phyloP scores from a whole-genome alignment of 139 green algal species.

The Chlorella sorokiniana region DNA sequence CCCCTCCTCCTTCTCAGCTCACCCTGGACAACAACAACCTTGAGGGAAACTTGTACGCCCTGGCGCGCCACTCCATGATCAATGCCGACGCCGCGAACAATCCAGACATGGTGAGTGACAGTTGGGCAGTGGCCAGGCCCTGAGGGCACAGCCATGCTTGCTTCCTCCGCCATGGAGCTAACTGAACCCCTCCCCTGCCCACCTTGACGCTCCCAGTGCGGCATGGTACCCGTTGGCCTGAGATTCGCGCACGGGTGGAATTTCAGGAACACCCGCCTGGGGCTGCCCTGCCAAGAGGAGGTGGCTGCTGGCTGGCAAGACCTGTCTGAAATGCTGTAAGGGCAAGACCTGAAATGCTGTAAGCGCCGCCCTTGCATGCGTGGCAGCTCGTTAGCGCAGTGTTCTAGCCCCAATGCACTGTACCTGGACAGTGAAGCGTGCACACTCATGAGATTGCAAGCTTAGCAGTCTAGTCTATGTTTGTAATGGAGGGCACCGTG shows the following conservation, averaged over 20 bases:
- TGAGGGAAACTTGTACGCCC: conserved; percentile 43
- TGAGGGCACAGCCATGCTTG: background rate
- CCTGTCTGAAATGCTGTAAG: conserved; percentile 18
- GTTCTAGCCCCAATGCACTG: no score
- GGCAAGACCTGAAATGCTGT: no score
- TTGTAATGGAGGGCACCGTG: no score
- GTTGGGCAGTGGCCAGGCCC: background rate
- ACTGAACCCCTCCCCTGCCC: background rate
- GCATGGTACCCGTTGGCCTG: conserved; percentile 52
- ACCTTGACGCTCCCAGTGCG: conserved; percentile 22
- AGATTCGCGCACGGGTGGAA: conserved; percentile 58
- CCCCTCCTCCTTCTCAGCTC: background rate
- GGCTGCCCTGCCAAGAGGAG: conserved; percentile 52
- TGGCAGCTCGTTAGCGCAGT: no score
- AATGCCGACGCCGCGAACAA: conserved; percentile 38
- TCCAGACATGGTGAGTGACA: conserved; percentile 25
- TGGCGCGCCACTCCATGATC: conserved; percentile 32
- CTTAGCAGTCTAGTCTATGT: no score
- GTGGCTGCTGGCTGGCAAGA: conserved; percentile 15
- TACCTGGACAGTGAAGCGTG: no score
- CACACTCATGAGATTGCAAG: no score
- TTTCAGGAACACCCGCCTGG: conserved; percentile 38
- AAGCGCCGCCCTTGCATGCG: no score
- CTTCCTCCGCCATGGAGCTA: background rate
- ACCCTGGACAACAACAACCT: conserved; percentile 42